These are phyloP conservation scores for Zelopaecilomyces penicillatus DNA, from an alignment of 2,329 filamentous ascomycete species.

Conservation along the genomic window DNA sequence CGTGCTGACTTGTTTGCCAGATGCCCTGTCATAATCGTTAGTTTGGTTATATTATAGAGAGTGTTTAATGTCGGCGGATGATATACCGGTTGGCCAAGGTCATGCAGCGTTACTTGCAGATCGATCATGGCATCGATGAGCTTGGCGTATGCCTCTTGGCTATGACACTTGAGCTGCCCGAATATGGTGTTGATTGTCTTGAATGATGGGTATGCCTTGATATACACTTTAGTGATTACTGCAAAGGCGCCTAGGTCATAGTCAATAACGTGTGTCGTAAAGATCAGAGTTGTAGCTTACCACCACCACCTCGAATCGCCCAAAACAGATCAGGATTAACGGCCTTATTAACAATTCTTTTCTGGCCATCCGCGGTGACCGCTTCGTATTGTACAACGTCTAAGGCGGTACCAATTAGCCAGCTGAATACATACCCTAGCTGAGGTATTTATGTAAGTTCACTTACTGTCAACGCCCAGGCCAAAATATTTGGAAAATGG, in stretches of 20 bases:
- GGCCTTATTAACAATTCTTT: constrained; percentile 33
- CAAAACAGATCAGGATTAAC: constrained; percentile 48
- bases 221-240: constrained; percentile 5
- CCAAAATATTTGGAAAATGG: constrained; percentile 46
- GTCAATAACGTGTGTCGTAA: no score
- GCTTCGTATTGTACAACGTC: constrained; percentile 31
- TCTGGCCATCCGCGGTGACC: constrained; percentile 36
- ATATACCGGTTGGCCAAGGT: not conserved
- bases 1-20: not conserved
- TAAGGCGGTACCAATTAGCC: no score
- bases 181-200: constrained; percentile 2
- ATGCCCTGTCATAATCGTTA: not conserved
- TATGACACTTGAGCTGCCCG: not conserved
- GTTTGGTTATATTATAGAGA: no score
- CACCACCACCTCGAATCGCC: constrained; percentile 48
- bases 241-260: constrained; percentile 5
- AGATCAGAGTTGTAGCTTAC: not conserved
- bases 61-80: no score
- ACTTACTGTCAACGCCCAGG: constrained; percentile 49
- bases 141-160: not conserved
- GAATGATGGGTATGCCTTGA: constrained; percentile 4
- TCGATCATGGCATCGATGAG: not conserved
- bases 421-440: no score
- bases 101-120: not conserved
- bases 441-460: constrained; percentile 6